Evolutionary conservation across 2,329 filamentous ascomycete genomes (phyloP).

Genomic region (Fonsecaea erecta): DNA sequence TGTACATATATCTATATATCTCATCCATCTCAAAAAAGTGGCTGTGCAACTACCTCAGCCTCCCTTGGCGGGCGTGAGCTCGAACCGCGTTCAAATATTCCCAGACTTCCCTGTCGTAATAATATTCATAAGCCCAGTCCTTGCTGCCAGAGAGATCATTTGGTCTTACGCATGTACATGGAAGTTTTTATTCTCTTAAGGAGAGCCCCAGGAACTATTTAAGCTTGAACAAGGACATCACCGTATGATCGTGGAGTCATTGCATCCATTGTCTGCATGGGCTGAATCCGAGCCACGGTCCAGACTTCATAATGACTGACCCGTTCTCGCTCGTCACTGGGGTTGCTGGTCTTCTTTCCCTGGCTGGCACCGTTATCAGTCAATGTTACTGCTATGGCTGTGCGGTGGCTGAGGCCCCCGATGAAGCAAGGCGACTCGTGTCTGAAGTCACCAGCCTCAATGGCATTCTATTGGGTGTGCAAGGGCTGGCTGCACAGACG

Average conservation of each 20-base stretch:
- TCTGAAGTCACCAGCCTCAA: constrained; percentile 29
- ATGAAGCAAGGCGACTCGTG: constrained; percentile 26
- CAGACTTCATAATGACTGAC: constrained; percentile 36
- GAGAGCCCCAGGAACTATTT: background rate
- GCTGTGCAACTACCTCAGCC: background rate
- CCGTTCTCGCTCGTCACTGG: constrained; percentile 41
- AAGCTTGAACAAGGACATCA: background rate
- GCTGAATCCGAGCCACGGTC: background rate
- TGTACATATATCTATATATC: background rate
- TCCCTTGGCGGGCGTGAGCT: background rate
- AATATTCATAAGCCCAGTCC: background rate
- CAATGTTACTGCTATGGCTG: constrained; percentile 33
- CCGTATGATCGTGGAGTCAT: background rate
- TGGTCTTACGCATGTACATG: background rate
- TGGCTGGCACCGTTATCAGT: constrained; percentile 23
- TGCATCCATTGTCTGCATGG: background rate
- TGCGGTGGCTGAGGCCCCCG: constrained; percentile 26
- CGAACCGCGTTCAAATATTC: background rate
- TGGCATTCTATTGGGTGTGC: constrained; percentile 28
- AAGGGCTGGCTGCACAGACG: constrained; percentile 18
- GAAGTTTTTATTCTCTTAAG: background rate
- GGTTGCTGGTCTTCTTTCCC: constrained; percentile 36
- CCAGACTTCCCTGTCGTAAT: background rate
- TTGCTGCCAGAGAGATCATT: background rate
- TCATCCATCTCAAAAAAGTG: background rate